These are phyloP conservation scores for Magnolia officinalis DNA, from an alignment of 164 flowering plant genomes.

Conservation along the genomic window DNA sequence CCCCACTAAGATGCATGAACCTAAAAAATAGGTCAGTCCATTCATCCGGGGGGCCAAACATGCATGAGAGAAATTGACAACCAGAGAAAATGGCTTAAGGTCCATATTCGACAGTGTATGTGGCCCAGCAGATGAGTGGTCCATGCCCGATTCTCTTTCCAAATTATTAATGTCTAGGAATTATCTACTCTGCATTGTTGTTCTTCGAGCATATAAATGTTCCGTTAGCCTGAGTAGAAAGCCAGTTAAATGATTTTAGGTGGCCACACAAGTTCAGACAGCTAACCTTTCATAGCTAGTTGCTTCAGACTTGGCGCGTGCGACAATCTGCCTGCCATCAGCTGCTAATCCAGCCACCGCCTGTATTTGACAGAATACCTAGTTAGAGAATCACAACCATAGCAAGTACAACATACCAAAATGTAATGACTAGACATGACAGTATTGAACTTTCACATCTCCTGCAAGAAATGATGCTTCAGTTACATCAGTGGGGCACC, in stretches of 20 bases:
- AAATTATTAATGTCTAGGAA: neutral
- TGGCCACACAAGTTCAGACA: neutral
- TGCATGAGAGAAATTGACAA: neutral
- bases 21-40: neutral
- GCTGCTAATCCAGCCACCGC: slow-evolving; percentile 98
- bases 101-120: too few relatives aligned
- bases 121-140: too few relatives aligned
- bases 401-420: neutral
- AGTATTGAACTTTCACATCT: neutral
- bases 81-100: too few relatives aligned
- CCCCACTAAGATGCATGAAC: neutral
- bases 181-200: neutral
- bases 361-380: slow-evolving; percentile 29
- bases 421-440: neutral
- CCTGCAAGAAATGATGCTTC: neutral
- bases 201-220: neutral
- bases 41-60: neutral
- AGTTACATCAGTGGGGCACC: neutral
- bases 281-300: slow-evolving; percentile 69
- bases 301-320: slow-evolving; percentile 86
- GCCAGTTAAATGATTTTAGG: neutral
- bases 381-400: neutral
- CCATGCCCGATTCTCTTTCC: too few relatives aligned
- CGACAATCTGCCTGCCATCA: slow-evolving; percentile 96
- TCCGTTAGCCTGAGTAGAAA: neutral